Evolutionary conservation across 805 yeast genomes (phyloP).

Genomic region (Candida suzukii): DNA sequence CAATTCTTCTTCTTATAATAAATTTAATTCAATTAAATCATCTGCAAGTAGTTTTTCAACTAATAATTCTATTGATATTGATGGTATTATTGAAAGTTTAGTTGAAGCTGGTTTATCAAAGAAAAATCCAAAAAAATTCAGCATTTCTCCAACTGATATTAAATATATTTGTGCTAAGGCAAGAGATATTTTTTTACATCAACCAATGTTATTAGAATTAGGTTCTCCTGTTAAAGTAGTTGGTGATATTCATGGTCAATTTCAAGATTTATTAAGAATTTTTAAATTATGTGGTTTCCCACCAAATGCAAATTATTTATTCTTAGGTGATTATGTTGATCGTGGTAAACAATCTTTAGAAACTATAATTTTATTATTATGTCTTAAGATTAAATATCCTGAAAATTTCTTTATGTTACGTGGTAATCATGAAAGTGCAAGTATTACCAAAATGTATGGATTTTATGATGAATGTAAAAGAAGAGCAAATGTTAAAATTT

Average conservation of each 20-base stretch:
- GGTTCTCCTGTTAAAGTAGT: slow-evolving; percentile 79
- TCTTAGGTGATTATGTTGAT: slow-evolving; percentile 55
- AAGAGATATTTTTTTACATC: slow-evolving; percentile 52
- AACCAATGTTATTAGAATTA: slow-evolving; percentile 57
- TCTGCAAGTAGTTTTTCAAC: neutral
- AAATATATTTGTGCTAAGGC: slow-evolving; percentile 51
- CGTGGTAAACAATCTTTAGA: slow-evolving; percentile 53
- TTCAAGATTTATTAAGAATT: slow-evolving; percentile 44
- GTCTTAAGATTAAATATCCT: slow-evolving; percentile 51
- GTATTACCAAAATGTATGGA: slow-evolving; percentile 52
- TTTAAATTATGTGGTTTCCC: slow-evolving; percentile 56
- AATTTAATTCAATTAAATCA: neutral
- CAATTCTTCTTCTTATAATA: neutral
- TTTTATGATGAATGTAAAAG: slow-evolving; percentile 57
- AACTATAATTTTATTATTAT: slow-evolving; percentile 42
- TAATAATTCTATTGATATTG: slow-evolving; percentile 40
- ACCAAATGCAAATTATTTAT: slow-evolving; percentile 47
- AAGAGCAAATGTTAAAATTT: slow-evolving; percentile 36
- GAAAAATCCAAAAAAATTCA: slow-evolving; percentile 38
- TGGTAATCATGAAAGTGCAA: slow-evolving; percentile 55
- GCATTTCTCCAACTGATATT: slow-evolving; percentile 45
- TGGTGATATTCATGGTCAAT: slow-evolving; percentile 77
- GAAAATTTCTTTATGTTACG: slow-evolving; percentile 54
- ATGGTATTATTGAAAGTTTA: slow-evolving; percentile 54
- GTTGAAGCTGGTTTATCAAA: slow-evolving; percentile 43